Evolutionary conservation across 495 filamentous ascomycete genomes (phyloP), one percentile per base, ranked within the genome.

Genomic region (Cairneyella variabilis): DNA sequence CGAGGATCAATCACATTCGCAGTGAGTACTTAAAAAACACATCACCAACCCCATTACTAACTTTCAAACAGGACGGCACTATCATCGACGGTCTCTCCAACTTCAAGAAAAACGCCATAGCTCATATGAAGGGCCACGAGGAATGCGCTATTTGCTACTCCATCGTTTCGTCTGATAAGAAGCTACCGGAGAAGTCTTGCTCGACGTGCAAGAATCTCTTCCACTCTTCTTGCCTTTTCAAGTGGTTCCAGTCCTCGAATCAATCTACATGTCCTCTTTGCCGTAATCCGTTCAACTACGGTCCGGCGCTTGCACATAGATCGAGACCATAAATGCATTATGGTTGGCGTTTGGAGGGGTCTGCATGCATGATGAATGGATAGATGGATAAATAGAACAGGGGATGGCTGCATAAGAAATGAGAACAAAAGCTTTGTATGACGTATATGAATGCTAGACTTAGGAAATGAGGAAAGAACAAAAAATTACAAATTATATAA

Each of bases 131-230:
- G 70, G 92, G 90, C 3, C 90, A 97, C 66, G 90, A 80, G 11
- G 93, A 97, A 71, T 99, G 93, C 64, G 89, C 93, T 3, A 97
- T 97, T 64, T 98, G 93, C 73, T 97, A 97, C 70, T 89, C 84
- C 40, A 90, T 97, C 59, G 86, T 98, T 48, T 85, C 88, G 23
- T 82, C 78, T 14, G 91, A 95, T 65, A 88, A 87, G 74, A 84
- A 85, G 69, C 79, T 95, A 58, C 93, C 95, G 1, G 91, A 87
- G 63, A 97, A 96, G 71, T 76, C 82, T 41, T 99, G 95, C 71
- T 76, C 78, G 44, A 97, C 93, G 3, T 99, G 95, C 76, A 91
- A 90, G 73, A 90, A 99, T 70, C 71, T 85, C 48, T 99, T 97
- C 73, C 95, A 99, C 70, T 79, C 83, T 4, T 76, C 80, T 5